Evolutionary conservation across 768 basidiomycete genomes (phyloP), one percentile per base, ranked within the genome.

Genomic region (Tephrocybe sp.): DNA sequence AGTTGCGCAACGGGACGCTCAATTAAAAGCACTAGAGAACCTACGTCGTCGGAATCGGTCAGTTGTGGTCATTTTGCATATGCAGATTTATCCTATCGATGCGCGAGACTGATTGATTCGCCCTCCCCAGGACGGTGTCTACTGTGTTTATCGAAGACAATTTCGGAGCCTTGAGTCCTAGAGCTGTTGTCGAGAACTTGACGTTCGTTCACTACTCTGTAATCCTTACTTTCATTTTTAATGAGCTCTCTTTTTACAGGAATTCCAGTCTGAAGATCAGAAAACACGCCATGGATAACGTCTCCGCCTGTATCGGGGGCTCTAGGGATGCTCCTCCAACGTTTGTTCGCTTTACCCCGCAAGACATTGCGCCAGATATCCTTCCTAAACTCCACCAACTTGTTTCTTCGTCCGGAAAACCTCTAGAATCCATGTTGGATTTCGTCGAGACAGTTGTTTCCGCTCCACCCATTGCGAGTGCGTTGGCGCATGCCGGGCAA

Each of bases 301-400:
- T 57, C 13, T 55, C 53, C 5, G 44, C 46, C 9, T 59, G 56
- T 37, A 57, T 59, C 35, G 44, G 18, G 39, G 58, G 56, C 22
- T 44, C 44, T 27, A 49, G 37, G 15, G 45, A 53, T 22, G 34
- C 27, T 19, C 34, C 45, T 6, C 55, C 58, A 1, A 32, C 55
- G 0, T 48, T 57, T 28, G 56, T 54, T 31, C 48, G 38, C n/a
- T 54, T 59, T 40, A 46, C 38, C 11, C 43, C 53, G 12, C 26
- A 37, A 25, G 58, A 59, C 37, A 49, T 55, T 26, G 58, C 58
- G 4, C 53, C 58, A 4, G 45, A 47, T 41, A 15, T 59, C 15
- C 49, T 59, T 24, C 53, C 58, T 18, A 59, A 59, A 37, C 53
- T 59, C 13, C 52, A 59, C 31, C 55, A 59, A 28, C 48, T 59